Evolutionary conservation across 164 flowering plant species (phyloP).

Genomic region (Vitis rotundifolia): DNA sequence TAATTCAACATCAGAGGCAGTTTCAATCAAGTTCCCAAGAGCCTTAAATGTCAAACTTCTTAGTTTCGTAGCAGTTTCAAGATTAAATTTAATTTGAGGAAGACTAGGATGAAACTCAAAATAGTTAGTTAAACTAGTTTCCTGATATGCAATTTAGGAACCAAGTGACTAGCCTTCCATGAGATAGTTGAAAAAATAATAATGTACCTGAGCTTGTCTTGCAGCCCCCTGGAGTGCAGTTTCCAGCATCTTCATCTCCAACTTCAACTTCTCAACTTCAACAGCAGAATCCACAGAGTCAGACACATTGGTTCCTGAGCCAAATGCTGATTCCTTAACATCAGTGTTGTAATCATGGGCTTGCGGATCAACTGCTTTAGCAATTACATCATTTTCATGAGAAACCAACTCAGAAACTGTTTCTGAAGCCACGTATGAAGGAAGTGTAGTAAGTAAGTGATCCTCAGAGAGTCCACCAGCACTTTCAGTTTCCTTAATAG

Average conservation of each 20-base stretch:
- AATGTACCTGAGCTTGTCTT: constrained; percentile 92
- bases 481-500: constrained; percentile 27
- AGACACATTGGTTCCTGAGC: constrained; percentile 35
- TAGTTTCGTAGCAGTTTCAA: too few species aligned
- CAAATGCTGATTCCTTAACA: constrained; percentile 32
- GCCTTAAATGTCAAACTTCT: too few species aligned
- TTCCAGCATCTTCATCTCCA: constrained; percentile 97
- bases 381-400: constrained; percentile 28
- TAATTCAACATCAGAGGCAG: too few species aligned
- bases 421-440: constrained; percentile 24
- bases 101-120: too few species aligned
- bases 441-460: constrained; percentile 15
- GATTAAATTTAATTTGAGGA: too few species aligned
- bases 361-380: constrained; percentile 25
- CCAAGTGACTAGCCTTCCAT: neutral
- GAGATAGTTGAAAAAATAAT: neutral
- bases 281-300: constrained; percentile 35
- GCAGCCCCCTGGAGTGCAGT: constrained; percentile 97
- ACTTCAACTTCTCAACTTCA: constrained; percentile 75
- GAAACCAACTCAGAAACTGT: constrained; percentile 31
- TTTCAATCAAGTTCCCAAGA: too few species aligned
- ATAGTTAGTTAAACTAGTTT: too few species aligned
- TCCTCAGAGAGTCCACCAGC: constrained; percentile 22
- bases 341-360: constrained; percentile 31
- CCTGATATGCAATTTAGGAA: too few species aligned